A percentile compares a stretch with the other conserved stretches of the same genome.
Evolutionary conservation across 1,284 basidiomycete species (phyloP).

Genomic region (Marasmius fiardii): DNA sequence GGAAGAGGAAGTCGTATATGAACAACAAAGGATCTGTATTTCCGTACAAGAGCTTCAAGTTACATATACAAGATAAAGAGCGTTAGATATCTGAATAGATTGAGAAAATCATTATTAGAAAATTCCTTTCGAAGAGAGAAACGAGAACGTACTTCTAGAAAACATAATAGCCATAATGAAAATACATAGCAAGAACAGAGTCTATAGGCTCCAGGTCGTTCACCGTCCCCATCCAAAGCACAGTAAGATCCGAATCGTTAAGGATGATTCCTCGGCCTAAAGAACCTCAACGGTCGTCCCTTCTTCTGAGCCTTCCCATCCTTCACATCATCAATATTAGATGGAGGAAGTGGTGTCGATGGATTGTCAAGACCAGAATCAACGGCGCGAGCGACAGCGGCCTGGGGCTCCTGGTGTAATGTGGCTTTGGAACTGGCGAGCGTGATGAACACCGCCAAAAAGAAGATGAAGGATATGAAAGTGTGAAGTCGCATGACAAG

Average conservation of each 20-base stretch:
- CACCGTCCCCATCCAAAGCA: background rate
- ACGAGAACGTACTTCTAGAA: too few relatives aligned
- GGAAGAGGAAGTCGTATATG: too few relatives aligned
- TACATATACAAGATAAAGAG: too few relatives aligned
- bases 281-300: background rate
- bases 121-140: too few relatives aligned
- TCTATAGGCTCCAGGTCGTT: background rate
- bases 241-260: background rate
- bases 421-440: background rate
- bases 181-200: background rate
- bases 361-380: background rate
- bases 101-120: too few relatives aligned
- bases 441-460: background rate
- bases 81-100: too few relatives aligned
- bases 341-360: background rate
- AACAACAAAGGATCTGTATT: too few relatives aligned
- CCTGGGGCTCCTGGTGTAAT: background rate
- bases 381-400: too few relatives aligned
- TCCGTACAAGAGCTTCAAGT: too few relatives aligned
- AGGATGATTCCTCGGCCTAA: background rate
- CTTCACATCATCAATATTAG: background rate
- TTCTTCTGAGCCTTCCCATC: background rate
- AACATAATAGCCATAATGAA: too few relatives aligned
- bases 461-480: background rate
- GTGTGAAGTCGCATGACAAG: background rate